Conservation (phyloP, 164 flowering plant species). For the Stephania japonica region DNA sequence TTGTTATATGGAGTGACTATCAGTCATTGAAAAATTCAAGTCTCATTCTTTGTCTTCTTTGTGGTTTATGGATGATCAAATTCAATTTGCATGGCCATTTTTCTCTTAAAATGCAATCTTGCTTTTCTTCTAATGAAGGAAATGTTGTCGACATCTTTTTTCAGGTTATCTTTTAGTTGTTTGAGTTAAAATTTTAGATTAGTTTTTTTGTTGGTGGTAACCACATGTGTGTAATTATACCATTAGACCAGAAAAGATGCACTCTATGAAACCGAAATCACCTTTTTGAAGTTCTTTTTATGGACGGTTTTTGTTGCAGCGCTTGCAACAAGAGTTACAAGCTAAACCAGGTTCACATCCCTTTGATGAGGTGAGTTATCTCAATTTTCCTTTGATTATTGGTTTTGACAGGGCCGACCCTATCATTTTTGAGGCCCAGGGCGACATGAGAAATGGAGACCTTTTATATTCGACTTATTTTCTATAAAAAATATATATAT, state of each 20-base stretch:
- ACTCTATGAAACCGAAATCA: too few relatives aligned
- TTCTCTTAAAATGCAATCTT: background rate
- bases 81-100: background rate
- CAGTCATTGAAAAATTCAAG: background rate
- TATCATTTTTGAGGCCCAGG: too few relatives aligned
- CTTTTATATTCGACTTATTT: too few relatives aligned
- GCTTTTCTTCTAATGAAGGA: background rate
- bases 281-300: background rate
- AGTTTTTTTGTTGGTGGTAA: too few relatives aligned
- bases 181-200: too few relatives aligned
- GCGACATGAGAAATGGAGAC: too few relatives aligned
- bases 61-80: background rate
- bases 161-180: too few relatives aligned
- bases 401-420: background rate
- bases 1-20: too few relatives aligned
- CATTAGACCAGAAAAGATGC: too few relatives aligned
- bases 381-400: background rate
- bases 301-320: conserved; percentile 35
- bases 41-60: background rate
- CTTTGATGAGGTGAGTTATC: conserved; percentile 76
- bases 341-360: conserved; percentile 69
- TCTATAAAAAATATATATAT: too few relatives aligned
- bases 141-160: background rate
- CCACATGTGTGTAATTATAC: too few relatives aligned
- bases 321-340: conserved; percentile 59